phyloP scores from a whole-genome alignment of 768 basidiomycete species.

The Collybia mongolica region DNA sequence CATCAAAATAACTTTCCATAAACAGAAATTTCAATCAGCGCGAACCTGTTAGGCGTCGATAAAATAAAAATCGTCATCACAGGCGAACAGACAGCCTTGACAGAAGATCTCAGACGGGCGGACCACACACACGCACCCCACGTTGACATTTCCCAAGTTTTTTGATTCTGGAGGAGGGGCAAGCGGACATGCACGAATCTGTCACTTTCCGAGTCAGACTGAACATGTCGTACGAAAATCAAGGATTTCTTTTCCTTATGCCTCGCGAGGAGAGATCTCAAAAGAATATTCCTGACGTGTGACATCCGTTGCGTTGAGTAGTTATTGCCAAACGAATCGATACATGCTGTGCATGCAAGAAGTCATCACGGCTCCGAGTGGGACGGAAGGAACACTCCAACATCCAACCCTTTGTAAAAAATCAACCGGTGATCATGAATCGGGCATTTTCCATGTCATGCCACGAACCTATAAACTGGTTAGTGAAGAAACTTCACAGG shows the following conservation, averaged over 20 bases:
- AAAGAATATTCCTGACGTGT: too few relatives aligned
- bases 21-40: constrained; percentile 25
- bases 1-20: constrained; percentile 6
- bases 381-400: background rate
- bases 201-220: constrained; percentile 11
- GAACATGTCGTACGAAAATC: too few relatives aligned
- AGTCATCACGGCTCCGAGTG: background rate
- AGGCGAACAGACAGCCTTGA: constrained; percentile 7
- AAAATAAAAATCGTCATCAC: constrained; percentile 1
- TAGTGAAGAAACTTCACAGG: too few relatives aligned
- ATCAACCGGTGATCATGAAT: too few relatives aligned
- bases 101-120: constrained; percentile 4
- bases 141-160: constrained; percentile 1
- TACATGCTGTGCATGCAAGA: too few relatives aligned
- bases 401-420: too few relatives aligned
- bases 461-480: too few relatives aligned
- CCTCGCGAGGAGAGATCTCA: too few relatives aligned
- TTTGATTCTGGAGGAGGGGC: background rate
- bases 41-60: constrained; percentile 13
- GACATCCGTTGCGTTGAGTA: too few relatives aligned
- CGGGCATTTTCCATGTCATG: too few relatives aligned
- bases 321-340: too few relatives aligned
- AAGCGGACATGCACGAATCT: constrained; percentile 8
- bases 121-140: constrained; percentile 4
- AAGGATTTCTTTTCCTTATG: too few relatives aligned